Conservation (phyloP, 2,329 filamentous ascomycete species). For the Clonostachys byssicola region DNA sequence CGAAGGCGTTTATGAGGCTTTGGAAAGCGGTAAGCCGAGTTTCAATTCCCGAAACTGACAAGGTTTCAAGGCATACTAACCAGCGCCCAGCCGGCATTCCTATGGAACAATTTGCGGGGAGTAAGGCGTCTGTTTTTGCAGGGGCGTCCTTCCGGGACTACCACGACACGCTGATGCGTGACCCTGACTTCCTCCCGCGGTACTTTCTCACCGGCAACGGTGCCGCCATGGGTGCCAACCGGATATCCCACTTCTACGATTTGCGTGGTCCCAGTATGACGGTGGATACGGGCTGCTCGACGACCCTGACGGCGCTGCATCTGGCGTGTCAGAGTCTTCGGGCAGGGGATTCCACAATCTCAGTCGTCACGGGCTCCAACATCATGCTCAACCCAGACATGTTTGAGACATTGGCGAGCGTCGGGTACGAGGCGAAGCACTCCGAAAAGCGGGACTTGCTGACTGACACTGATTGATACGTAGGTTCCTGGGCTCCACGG, state of each 20-base stretch:
- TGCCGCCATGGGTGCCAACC: conserved; percentile 3
- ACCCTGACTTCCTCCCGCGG: neutral
- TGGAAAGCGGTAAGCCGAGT: too few species aligned
- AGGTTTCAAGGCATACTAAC: too few species aligned
- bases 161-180: neutral
- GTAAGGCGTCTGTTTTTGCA: conserved; percentile 11
- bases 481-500: conserved; percentile 7
- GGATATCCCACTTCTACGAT: conserved; percentile 5
- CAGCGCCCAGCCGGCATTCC: too few species aligned
- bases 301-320: conserved; percentile 19
- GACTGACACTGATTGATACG: too few species aligned
- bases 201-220: conserved; percentile 1
- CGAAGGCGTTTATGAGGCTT: too few species aligned
- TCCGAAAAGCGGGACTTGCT: too few species aligned
- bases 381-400: too few species aligned
- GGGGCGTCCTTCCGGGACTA: conserved; percentile 2
- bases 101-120: too few species aligned
- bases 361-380: too few species aligned
- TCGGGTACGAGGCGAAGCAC: too few species aligned
- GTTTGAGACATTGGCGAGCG: too few species aligned
- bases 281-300: conserved; percentile 30
- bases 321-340: conserved; percentile 24
- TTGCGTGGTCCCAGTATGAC: conserved; percentile 10
- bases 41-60: too few species aligned
- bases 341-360: conserved; percentile 24